phyloP scores from a whole-genome alignment of 306 rosid genomes.

The Quercus parvula region DNA sequence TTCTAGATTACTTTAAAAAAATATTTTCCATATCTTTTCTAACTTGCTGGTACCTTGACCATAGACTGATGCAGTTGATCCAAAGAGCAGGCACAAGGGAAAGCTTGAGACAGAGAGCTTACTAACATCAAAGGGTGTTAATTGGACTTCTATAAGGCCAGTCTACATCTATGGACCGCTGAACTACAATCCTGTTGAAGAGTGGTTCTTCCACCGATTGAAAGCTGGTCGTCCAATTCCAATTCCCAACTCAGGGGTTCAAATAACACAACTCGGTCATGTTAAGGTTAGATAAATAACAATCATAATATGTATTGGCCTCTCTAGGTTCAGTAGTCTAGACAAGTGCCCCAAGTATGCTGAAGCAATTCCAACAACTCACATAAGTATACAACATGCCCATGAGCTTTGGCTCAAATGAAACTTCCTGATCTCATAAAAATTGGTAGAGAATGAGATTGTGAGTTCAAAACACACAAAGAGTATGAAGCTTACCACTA shows the following conservation, averaged over 20 bases:
- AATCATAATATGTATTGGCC: not conserved
- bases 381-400: too few relatives aligned
- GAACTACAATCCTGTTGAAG: conserved; percentile 97
- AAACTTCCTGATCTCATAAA: too few relatives aligned
- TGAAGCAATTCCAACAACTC: not conserved
- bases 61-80: conserved; percentile 87
- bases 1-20: not conserved
- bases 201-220: conserved; percentile 98
- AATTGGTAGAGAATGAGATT: not conserved
- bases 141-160: conserved; percentile 95
- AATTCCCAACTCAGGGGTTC: conserved; percentile 79
- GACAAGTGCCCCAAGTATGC: not conserved
- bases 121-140: conserved; percentile 65
- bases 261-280: conserved; percentile 93
- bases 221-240: conserved; percentile 98
- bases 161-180: conserved; percentile 95
- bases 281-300: conserved; percentile 55
- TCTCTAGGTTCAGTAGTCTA: not conserved
- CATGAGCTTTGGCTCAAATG: too few relatives aligned
- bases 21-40: not conserved
- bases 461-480: not conserved
- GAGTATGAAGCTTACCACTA: too few relatives aligned
- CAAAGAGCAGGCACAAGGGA: conserved; percentile 99
- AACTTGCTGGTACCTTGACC: conserved; percentile 20
- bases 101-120: conserved; percentile 96